Evolutionary conservation across 2,329 filamentous ascomycete genomes (phyloP).

Genomic region (Lasiodiplodia gonubiensis): DNA sequence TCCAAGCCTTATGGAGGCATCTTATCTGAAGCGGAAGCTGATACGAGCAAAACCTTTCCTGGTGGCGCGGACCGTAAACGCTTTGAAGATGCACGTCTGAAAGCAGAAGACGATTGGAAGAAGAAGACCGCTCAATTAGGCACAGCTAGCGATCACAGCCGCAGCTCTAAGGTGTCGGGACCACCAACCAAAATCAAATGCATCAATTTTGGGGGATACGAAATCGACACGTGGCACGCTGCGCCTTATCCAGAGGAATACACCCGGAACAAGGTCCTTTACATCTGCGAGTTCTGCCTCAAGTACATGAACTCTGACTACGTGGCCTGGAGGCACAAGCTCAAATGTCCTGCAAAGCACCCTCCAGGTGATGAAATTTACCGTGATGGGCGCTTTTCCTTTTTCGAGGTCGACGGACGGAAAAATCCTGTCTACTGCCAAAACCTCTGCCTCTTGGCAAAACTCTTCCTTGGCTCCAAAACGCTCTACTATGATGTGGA

Average conservation of each 20-base stretch:
- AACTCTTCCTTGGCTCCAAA: conserved; percentile 97
- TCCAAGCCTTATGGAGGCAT: conserved; percentile 96
- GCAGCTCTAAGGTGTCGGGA: conserved; percentile 77
- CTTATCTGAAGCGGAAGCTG: conserved; percentile 83
- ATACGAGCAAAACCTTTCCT: conserved; percentile 88
- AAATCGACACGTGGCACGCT: conserved; percentile 99
- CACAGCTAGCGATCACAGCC: conserved; percentile 65
- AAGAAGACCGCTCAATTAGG: conserved; percentile 68
- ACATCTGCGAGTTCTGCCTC: conserved; percentile 98
- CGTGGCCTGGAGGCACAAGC: conserved; percentile 94
- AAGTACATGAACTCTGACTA: conserved; percentile 99
- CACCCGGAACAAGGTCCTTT: conserved; percentile 93
- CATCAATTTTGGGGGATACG: conserved; percentile 96
- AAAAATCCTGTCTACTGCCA: conserved; percentile 99
- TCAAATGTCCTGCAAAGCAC: conserved; percentile 93
- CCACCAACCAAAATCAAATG: conserved; percentile 97
- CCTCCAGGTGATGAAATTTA: conserved; percentile 98
- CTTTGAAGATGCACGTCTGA: conserved; percentile 88
- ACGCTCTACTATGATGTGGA: conserved; percentile 98
- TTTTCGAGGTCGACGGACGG: conserved; percentile 96
- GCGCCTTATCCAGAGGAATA: conserved; percentile 98
- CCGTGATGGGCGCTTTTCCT: conserved; percentile 84
- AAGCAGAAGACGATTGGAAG: conserved; percentile 91
- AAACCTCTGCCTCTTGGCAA: conserved; percentile 93
- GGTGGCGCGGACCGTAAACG: conserved; percentile 78